Conservation (phyloP, 306 rosid genomes). For the Vigna hirtella region DNA sequence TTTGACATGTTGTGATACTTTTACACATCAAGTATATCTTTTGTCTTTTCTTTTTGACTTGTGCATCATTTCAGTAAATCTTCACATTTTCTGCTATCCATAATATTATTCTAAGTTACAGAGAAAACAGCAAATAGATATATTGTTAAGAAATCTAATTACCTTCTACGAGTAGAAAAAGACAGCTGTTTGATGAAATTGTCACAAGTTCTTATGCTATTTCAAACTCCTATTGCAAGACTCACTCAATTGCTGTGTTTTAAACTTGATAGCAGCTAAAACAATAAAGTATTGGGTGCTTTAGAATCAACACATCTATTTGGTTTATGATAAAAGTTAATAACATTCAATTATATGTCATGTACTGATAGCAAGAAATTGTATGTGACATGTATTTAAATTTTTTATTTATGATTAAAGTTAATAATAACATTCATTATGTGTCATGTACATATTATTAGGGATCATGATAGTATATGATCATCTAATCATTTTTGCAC, state of each 20-base stretch:
- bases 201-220: background rate
- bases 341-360: background rate
- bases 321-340: too few relatives aligned
- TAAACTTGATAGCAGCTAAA: background rate
- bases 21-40: constrained; percentile 6
- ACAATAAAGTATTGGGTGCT: background rate
- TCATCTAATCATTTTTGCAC: too few relatives aligned
- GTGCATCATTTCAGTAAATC: constrained; percentile 43
- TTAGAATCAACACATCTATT: too few relatives aligned
- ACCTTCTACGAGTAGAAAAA: constrained; percentile 38
- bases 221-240: background rate
- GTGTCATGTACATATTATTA: too few relatives aligned
- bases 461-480: too few relatives aligned
- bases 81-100: constrained; percentile 38
- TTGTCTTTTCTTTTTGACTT: constrained; percentile 48
- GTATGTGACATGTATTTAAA: too few relatives aligned
- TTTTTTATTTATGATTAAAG: too few relatives aligned
- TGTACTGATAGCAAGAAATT: too few relatives aligned
- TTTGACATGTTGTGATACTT: constrained; percentile 42
- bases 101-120: constrained; percentile 30
- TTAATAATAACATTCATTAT: too few relatives aligned
- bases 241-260: background rate
- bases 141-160: constrained; percentile 42
- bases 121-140: constrained; percentile 38
- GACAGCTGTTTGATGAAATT: constrained; percentile 44